A percentile compares a stretch with the other conserved stretches of the same genome.
phyloP scores from a whole-genome alignment of 345 rosid species.

The Bretschneidera sinensis region DNA sequence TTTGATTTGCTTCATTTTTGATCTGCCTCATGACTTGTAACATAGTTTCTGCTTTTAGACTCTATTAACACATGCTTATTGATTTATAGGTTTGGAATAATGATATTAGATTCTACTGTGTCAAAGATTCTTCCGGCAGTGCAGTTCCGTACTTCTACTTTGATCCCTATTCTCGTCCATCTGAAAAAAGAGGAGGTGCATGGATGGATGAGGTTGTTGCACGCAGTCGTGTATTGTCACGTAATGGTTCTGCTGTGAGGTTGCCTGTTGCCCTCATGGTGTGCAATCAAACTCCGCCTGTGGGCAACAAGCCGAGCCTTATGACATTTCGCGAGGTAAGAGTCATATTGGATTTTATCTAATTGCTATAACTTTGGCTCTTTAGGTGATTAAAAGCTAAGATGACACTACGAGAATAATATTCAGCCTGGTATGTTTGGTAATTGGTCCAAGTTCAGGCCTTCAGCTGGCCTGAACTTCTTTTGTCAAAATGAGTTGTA shows the following conservation, averaged over 20 bases:
- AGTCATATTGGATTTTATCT: background rate
- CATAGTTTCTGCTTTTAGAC: conserved; percentile 10
- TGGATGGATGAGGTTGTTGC: conserved; percentile 91
- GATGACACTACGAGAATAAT: background rate
- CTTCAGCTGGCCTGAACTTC: background rate
- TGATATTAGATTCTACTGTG: conserved; percentile 73
- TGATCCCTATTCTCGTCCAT: conserved; percentile 95
- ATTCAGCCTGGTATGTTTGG: background rate
- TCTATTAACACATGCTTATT: conserved; percentile 12
- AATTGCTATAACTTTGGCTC: background rate
- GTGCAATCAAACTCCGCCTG: conserved; percentile 94
- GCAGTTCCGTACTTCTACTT: conserved; percentile 88
- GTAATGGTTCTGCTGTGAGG: conserved; percentile 42
- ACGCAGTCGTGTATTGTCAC: conserved; percentile 68
- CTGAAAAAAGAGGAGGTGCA: conserved; percentile 85
- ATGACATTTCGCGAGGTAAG: conserved; percentile 92
- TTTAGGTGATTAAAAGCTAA: conserved; percentile 13
- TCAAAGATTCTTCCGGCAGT: conserved; percentile 74
- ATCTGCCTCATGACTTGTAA: conserved; percentile 2
- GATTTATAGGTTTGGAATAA: conserved; percentile 77
- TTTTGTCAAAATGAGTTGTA: too few species aligned
- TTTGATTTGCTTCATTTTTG: conserved; percentile 11
- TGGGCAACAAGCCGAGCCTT: conserved; percentile 87
- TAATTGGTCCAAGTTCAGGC: background rate
- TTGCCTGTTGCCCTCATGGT: conserved; percentile 91